These are phyloP conservation scores for Hibiscus trionum DNA, from an alignment of 345 rosid species.

Conservation along the genomic window DNA sequence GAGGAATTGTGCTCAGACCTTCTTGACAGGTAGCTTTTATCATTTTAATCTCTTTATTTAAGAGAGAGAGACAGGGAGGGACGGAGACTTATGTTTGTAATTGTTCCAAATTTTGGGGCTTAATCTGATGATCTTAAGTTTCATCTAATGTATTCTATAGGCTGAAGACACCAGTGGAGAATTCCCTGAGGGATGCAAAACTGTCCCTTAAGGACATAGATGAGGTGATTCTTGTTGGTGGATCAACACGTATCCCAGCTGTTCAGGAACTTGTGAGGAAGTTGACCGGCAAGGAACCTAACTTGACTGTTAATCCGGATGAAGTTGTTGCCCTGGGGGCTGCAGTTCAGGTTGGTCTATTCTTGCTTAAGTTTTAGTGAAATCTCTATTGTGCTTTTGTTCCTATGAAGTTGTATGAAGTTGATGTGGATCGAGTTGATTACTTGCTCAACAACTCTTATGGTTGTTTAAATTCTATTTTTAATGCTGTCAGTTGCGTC, in stretches of 20 bases:
- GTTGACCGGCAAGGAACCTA: constrained; percentile 88
- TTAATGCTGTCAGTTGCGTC: background rate
- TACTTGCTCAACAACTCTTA: no score
- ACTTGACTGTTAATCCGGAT: constrained; percentile 94
- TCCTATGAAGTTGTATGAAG: background rate
- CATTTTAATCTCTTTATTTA: background rate
- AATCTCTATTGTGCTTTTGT: background rate
- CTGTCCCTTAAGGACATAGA: constrained; percentile 77
- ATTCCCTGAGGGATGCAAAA: constrained; percentile 79
- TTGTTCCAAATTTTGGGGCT: background rate
- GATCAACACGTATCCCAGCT: constrained; percentile 96
- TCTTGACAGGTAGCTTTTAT: constrained; percentile 61
- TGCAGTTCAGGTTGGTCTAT: constrained; percentile 77
- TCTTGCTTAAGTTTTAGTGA: background rate
- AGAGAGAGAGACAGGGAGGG: no score
- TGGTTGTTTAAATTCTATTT: no score
- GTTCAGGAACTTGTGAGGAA: constrained; percentile 90
- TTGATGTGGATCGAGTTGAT: no score
- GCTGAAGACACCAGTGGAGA: constrained; percentile 83
- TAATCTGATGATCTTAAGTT: background rate
- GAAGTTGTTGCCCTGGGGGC: constrained; percentile 99
- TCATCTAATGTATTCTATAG: constrained; percentile 22
- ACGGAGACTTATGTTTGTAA: background rate
- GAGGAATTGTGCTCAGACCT: constrained; percentile 89
- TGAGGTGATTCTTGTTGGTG: constrained; percentile 97